phyloP scores from a whole-genome alignment of 257 asterid species.

The Haberlea rhodopensis region DNA sequence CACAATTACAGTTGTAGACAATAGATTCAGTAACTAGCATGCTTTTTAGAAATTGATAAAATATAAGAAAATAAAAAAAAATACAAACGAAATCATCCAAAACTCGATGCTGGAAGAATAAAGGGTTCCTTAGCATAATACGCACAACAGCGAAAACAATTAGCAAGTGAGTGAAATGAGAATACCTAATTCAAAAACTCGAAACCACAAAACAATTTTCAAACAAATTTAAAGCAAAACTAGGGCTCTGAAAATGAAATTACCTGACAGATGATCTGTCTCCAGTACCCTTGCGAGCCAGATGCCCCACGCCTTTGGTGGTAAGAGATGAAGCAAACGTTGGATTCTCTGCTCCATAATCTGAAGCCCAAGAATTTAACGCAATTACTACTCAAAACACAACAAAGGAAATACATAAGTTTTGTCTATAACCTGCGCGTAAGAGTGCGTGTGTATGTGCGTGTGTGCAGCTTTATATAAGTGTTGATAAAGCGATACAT shows the following conservation, averaged over 20 bases:
- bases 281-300: constrained; percentile 94
- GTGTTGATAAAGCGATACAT: constrained; percentile 37
- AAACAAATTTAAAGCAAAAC: constrained; percentile 5
- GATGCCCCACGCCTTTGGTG: constrained; percentile 76
- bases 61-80: background rate
- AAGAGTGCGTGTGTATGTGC: too few relatives aligned
- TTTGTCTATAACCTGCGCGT: background rate
- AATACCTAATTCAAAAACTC: background rate
- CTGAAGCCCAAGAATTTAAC: constrained; percentile 37
- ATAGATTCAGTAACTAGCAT: background rate
- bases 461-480: constrained; percentile 30
- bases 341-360: constrained; percentile 54
- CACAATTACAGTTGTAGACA: background rate
- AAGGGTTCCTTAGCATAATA: background rate
- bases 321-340: constrained; percentile 65
- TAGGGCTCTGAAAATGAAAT: constrained; percentile 20
- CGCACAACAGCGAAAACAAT: background rate
- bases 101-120: background rate
- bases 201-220: constrained; percentile 2
- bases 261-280: constrained; percentile 99
- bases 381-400: constrained; percentile 1
- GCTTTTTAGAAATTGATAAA: background rate
- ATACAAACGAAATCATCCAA: constrained; percentile 2
- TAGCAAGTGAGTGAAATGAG: constrained; percentile 3
- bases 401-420: background rate